Conservation (phyloP, 2,329 filamentous ascomycete genomes). For the Emergomyces africanus region DNA sequence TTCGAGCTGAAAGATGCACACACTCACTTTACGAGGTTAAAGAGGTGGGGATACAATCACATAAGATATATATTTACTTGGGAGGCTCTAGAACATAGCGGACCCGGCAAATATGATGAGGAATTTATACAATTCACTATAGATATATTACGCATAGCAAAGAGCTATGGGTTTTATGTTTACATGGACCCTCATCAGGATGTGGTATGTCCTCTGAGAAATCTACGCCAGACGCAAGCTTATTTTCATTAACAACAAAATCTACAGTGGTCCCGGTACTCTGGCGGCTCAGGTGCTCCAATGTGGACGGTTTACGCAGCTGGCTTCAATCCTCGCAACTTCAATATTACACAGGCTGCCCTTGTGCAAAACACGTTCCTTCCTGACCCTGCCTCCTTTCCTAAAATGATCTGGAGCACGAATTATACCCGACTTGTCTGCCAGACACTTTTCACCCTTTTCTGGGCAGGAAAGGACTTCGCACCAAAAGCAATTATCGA, state of each 20-base stretch:
- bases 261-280: constrained; percentile 83
- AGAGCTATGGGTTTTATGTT: constrained; percentile 83
- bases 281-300: constrained; percentile 86
- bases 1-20: constrained; percentile 75
- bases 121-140: constrained; percentile 89
- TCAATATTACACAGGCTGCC: constrained; percentile 77
- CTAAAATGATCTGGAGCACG: constrained; percentile 99
- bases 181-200: constrained; percentile 99
- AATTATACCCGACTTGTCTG: constrained; percentile 84
- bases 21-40: constrained; percentile 72
- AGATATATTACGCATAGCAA: constrained; percentile 67
- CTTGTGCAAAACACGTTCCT: constrained; percentile 84
- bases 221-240: background rate
- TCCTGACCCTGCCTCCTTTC: constrained; percentile 68
- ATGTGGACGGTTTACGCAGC: constrained; percentile 97
- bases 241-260: constrained; percentile 13
- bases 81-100: constrained; percentile 93
- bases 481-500: constrained; percentile 93
- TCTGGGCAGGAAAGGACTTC: constrained; percentile 83
- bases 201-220: constrained; percentile 45
- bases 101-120: constrained; percentile 86
- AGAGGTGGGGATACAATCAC: constrained; percentile 87
- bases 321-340: constrained; percentile 74
- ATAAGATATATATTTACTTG: constrained; percentile 96
- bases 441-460: constrained; percentile 86